Conservation (phyloP, 495 filamentous ascomycete species). For the Penicillium cosmopolitanum region DNA sequence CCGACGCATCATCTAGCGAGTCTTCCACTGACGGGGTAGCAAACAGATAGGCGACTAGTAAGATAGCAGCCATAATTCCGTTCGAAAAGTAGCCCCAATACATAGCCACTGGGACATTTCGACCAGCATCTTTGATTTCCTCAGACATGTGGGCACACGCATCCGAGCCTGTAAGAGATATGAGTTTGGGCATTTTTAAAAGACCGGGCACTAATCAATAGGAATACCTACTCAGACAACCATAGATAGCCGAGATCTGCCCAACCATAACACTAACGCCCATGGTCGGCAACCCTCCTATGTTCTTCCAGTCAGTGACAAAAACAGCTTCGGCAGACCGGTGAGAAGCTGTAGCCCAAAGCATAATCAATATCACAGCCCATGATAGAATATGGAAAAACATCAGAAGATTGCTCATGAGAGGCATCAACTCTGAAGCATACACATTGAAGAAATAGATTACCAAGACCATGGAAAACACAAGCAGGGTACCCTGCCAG, state of each 20-base stretch:
- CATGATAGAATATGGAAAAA: constrained; percentile 44
- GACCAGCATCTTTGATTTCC: constrained; percentile 45
- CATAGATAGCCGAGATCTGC: constrained; percentile 43
- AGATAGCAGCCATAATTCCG: constrained; percentile 39
- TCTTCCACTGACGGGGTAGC: constrained; percentile 39
- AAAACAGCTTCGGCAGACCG: constrained; percentile 44
- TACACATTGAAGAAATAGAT: constrained; percentile 45
- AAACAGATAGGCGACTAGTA: constrained; percentile 44
- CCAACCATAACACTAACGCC: constrained; percentile 54
- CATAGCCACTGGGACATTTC: constrained; percentile 43
- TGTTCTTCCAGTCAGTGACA: constrained; percentile 43
- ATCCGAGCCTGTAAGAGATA: constrained; percentile 30
- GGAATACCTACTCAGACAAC: constrained; percentile 28
- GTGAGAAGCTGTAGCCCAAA: constrained; percentile 46
- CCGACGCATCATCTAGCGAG: constrained; percentile 27
- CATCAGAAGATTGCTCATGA: constrained; percentile 41
- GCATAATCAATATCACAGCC: constrained; percentile 30
- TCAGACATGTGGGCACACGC: constrained; percentile 44
- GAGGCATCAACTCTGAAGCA: constrained; percentile 38
- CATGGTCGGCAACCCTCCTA: constrained; percentile 49
- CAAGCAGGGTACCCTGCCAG: constrained; percentile 50
- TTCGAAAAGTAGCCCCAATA: constrained; percentile 41
- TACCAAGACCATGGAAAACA: constrained; percentile 45
- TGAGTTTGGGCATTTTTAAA: background rate
- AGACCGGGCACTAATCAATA: background rate